These are phyloP conservation scores for Leptographium procerum DNA, from an alignment of 2,329 filamentous ascomycete genomes.

Conservation along the genomic window DNA sequence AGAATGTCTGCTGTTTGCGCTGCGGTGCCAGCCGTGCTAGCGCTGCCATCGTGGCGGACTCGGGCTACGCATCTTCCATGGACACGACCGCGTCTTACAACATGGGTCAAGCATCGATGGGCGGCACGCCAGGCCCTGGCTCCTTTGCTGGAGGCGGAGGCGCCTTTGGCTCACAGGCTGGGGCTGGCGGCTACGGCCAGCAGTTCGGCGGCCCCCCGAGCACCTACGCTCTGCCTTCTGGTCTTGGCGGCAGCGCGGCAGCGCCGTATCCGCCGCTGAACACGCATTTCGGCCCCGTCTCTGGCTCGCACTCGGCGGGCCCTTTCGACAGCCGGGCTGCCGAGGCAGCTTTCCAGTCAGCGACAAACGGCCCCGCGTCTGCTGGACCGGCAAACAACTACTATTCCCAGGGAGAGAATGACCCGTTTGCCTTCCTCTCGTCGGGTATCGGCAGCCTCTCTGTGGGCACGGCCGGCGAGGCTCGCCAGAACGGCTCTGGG, in stretches of 20 bases:
- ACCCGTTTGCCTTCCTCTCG: slow-evolving; percentile 72
- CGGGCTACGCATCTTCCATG: slow-evolving; percentile 83
- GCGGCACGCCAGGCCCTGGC: slow-evolving; percentile 60
- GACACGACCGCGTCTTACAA: slow-evolving; percentile 72
- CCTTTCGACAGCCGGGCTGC: slow-evolving; percentile 89
- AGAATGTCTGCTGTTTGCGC: slow-evolving; percentile 95
- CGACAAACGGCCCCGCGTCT: slow-evolving; percentile 68
- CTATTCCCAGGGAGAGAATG: slow-evolving; percentile 53
- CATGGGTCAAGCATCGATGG: slow-evolving; percentile 83
- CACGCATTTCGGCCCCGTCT: slow-evolving; percentile 67
- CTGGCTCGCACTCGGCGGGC: slow-evolving; percentile 69
- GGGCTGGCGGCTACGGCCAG: slow-evolving; percentile 53
- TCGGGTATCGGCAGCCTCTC: slow-evolving; percentile 61
- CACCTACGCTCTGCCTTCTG: slow-evolving; percentile 81
- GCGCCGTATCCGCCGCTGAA: slow-evolving; percentile 74
- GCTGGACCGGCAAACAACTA: slow-evolving; percentile 66
- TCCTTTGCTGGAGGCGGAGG: slow-evolving; percentile 60
- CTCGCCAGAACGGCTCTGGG: slow-evolving; percentile 49
- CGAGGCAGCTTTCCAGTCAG: slow-evolving; percentile 87
- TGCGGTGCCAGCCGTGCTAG: slow-evolving; percentile 91
- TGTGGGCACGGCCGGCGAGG: slow-evolving; percentile 50
- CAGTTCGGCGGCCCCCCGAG: slow-evolving; percentile 81
- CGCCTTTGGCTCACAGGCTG: slow-evolving; percentile 45
- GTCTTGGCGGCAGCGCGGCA: slow-evolving; percentile 65
- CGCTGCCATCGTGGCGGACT: slow-evolving; percentile 88